Conservation (phyloP, 2,329 filamentous ascomycete species). For the Pseudopyricularia cyperi region DNA sequence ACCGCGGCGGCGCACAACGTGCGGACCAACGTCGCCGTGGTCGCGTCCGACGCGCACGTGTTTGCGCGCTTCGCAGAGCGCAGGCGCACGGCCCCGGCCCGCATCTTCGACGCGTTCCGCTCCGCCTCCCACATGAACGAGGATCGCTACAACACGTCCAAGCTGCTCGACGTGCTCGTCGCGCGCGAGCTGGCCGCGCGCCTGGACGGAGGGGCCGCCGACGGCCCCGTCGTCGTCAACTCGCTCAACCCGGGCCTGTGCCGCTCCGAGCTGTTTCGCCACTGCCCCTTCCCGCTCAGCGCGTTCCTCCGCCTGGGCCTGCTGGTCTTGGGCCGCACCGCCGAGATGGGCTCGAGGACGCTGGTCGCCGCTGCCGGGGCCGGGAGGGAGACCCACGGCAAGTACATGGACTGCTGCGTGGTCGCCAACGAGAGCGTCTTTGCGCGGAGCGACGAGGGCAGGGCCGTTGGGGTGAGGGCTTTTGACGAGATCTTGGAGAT, state of each 20-base stretch:
- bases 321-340: slow-evolving; percentile 18
- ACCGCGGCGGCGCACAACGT: slow-evolving; percentile 19
- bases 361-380: slow-evolving; percentile 23
- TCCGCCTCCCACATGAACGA: slow-evolving; percentile 10
- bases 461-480: slow-evolving; percentile 19
- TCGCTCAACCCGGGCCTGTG: slow-evolving; percentile 26
- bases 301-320: slow-evolving; percentile 7
- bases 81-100: slow-evolving; percentile 7
- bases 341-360: slow-evolving; percentile 25
- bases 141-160: slow-evolving; percentile 22
- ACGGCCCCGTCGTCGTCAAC: slow-evolving; percentile 23
- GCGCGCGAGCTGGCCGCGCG: slow-evolving; percentile 20
- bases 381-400: slow-evolving; percentile 24
- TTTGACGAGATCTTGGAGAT: slow-evolving; percentile 28
- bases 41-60: slow-evolving; percentile 24
- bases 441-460: slow-evolving; percentile 23
- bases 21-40: slow-evolving; percentile 22
- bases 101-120: slow-evolving; percentile 20
- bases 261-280: slow-evolving; percentile 23
- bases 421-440: slow-evolving; percentile 15
- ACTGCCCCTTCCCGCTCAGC: slow-evolving; percentile 15
- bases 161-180: slow-evolving; percentile 19
- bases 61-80: slow-evolving; percentile 19
- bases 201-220: slow-evolving; percentile 8
- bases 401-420: slow-evolving; percentile 22